Evolutionary conservation across 2,329 filamentous ascomycete species (phyloP), one percentile per base, ranked within the genome.

Genomic region (Fonsecaea pedrosoi): DNA sequence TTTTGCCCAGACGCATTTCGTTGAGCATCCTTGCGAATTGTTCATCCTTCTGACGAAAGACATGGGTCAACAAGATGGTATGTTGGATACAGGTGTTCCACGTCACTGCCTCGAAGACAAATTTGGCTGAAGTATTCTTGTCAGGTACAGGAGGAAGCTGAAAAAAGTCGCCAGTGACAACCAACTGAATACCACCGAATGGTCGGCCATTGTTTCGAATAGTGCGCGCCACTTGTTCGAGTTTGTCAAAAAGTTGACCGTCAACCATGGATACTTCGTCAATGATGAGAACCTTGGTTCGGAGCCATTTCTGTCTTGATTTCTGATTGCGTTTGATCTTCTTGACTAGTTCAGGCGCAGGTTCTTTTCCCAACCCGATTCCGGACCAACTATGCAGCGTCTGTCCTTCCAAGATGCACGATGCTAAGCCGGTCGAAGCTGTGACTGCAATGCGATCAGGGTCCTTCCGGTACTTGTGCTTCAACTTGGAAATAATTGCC

Each of bases 181-280:
- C 87, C 35, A 99, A 85, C 73, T 99, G 95, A 54, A 99, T 98
- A 4, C 95, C 95, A 62, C 95, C 96, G 83, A 97, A 99, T 0
- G 95, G 91, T 9, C 92, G 87, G 9, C 92, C 94, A 73, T 97
- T 97, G 76, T 96, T 97, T 62, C 94, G 88, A 69, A 99, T 88
- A 3, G 84, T 87, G 64, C 94, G 87, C 13, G 94, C 94, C 71
- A 99, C 91, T 68, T 91, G 87, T 69, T 96, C 93, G 18, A 99
- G 85, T 78, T 99, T 99, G 81, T 99, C 95, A 72, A 98, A 99
- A 0, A 99, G 84, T 38, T 97, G 94, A 0, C 92, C 95, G 74
- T 99, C 95, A 4, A 99, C 94, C 96, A 99, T 99, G 12, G 95
- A 98, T 3, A 99, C 89, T 77, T 99, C 95, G 78, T 99, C 95